These are phyloP conservation scores for Ciborinia camelliae DNA, from an alignment of 2,329 filamentous ascomycete genomes.

Conservation along the genomic window DNA sequence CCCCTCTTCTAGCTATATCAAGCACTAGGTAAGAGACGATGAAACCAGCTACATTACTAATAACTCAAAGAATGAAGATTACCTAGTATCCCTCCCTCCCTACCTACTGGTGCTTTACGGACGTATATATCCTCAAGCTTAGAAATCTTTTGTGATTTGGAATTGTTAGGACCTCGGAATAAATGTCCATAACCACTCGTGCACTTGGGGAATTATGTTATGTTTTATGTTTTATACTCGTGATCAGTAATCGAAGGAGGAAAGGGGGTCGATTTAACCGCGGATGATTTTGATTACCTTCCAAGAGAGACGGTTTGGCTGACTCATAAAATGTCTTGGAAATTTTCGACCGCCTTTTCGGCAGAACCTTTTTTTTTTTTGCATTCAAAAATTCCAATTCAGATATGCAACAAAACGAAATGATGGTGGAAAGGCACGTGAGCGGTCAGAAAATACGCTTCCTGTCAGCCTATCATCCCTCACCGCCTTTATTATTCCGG, in stretches of 20 bases:
- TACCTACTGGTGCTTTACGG: background rate
- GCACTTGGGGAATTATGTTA: no score
- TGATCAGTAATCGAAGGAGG: background rate
- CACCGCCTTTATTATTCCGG: background rate
- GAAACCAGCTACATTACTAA: background rate
- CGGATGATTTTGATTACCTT: no score
- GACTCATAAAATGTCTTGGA: no score
- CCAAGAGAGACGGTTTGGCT: no score
- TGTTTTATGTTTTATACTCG: no score
- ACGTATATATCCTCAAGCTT: background rate
- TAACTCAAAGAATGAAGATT: background rate
- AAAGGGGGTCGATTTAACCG: background rate
- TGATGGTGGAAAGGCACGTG: background rate
- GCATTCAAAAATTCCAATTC: no score
- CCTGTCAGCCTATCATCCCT: background rate
- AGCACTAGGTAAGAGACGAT: background rate
- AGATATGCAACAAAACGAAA: background rate
- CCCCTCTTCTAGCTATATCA: background rate
- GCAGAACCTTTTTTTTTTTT: no score
- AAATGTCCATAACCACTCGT: no score
- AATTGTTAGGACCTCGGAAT: background rate
- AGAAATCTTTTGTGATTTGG: background rate
- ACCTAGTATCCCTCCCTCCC: background rate
- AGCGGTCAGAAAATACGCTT: background rate
- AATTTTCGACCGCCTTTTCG: background rate